phyloP scores from a whole-genome alignment of 2,329 filamentous ascomycete genomes.

The Penicillium sp. region DNA sequence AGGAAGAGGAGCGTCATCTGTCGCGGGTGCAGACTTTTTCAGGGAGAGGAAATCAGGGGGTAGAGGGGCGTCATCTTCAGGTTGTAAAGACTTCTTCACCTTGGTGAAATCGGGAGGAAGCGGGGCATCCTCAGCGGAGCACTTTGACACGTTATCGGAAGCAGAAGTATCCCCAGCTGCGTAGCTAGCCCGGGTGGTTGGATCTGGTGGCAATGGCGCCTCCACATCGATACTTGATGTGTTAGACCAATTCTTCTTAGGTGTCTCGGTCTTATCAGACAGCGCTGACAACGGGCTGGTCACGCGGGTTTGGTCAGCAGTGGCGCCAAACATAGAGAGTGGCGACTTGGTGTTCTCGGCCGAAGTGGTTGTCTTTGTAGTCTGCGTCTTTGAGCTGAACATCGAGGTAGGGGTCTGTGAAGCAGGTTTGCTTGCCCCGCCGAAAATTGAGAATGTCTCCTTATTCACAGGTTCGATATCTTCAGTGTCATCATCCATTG shows the following conservation, averaged over 20 bases:
- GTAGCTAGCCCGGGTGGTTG: slow-evolving; percentile 48
- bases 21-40: not conserved
- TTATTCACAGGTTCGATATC: slow-evolving; percentile 28
- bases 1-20: slow-evolving; percentile 23
- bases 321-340: slow-evolving; percentile 32
- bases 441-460: slow-evolving; percentile 29
- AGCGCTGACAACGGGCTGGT: slow-evolving; percentile 31
- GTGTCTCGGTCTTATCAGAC: slow-evolving; percentile 35
- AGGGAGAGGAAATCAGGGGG: slow-evolving; percentile 19
- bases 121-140: slow-evolving; percentile 42
- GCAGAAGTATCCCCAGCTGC: slow-evolving; percentile 50
- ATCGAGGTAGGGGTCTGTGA: slow-evolving; percentile 20
- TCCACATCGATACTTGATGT: slow-evolving; percentile 31
- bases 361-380: slow-evolving; percentile 24
- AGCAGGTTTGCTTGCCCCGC: slow-evolving; percentile 22
- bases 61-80: slow-evolving; percentile 27
- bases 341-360: slow-evolving; percentile 32
- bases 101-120: slow-evolving; percentile 30
- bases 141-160: slow-evolving; percentile 40
- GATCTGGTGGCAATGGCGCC: slow-evolving; percentile 47
- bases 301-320: slow-evolving; percentile 22
- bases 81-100: slow-evolving; percentile 14
- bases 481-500: slow-evolving; percentile 41
- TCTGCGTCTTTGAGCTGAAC: slow-evolving; percentile 32
- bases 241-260: slow-evolving; percentile 34